Base-by-base conservation (phyloP, 768 basidiomycete genomes). In the Candolleomyces efflorescens region DNA sequence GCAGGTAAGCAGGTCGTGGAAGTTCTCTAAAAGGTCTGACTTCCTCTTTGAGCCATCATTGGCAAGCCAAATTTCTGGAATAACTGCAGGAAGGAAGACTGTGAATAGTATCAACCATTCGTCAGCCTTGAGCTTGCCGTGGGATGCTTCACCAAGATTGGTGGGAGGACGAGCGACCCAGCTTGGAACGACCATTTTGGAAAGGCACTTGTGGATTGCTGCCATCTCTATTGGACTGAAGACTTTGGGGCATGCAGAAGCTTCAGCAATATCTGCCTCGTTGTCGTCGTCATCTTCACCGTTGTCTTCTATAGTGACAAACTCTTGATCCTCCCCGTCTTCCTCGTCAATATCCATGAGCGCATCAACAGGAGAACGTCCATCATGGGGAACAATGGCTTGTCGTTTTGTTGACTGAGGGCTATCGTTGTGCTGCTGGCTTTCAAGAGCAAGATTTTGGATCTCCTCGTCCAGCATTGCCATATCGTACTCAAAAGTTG, bases 121-220 rank as follows among this genome's bases (percentile, higher is more conserved):
- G 23, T 67, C 64, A 4, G 64, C 66, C 45, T 67, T 67, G 5
- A 65, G 54, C 51, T 67, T 67, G 18, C 66, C 63, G 36, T 65
- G 64, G 3, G 60, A 49, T 45, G 54, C 58, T 24, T 67, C 59
- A 24, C 66, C 63, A 13, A 67, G 59, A 49, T 67, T 67, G 5
- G 56, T 23, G 15, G 64, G 66, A 18, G 63, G 66, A 13, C 62
- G 59, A 11, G 62, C 60, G 20, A 67, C 36, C 64, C 66, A 65
- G 39, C 7, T 20, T 32, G 59, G 59, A 47, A 60, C 37, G 17
- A 43, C 22, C 24, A 45, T 18, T 5, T 24, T 45, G 24, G 63
- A 59, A 43, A 65, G 55, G 38, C 63, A 63, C 13, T 18, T 12
- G 2, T 55, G 57, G 7, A 67, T 62, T 1, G 12, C 5, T 0